A percentile compares a stretch with the other conserved stretches of the same genome.
phyloP scores from a whole-genome alignment of 1,284 basidiomycete species.

The Cryptococcus depauperatus region DNA sequence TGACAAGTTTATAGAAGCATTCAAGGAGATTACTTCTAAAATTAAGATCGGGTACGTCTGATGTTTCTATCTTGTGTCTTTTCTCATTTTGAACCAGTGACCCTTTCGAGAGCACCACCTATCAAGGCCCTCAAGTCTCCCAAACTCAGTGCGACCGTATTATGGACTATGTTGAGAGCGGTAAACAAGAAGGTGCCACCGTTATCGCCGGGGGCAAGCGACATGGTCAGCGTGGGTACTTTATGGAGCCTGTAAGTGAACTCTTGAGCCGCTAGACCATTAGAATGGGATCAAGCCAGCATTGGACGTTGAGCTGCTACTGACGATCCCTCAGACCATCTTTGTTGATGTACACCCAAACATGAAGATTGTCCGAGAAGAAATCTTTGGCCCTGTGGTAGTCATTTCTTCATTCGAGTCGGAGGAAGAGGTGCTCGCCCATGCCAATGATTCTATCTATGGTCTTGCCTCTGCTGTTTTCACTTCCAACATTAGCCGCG shows the following conservation, averaged over 20 bases:
- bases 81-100: constrained; percentile 42
- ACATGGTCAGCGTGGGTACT: constrained; percentile 35
- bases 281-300: too few species aligned
- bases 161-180: constrained; percentile 78
- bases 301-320: too few species aligned
- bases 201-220: constrained; percentile 64
- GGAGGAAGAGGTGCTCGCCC: constrained; percentile 50
- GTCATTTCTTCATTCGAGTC: constrained; percentile 44
- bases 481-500: constrained; percentile 78
- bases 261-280: too few species aligned
- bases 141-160: constrained; percentile 81
- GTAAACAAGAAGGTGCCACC: constrained; percentile 75
- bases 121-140: constrained; percentile 71
- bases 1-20: constrained; percentile 65
- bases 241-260: constrained; percentile 36
- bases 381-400: constrained; percentile 53
- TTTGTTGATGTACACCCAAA: constrained; percentile 33
- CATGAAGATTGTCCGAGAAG: constrained; percentile 40
- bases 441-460: constrained; percentile 78
- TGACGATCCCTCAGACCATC: constrained; percentile 28
- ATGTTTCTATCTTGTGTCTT: too few species aligned
- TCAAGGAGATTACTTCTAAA: constrained; percentile 48
- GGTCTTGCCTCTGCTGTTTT: constrained; percentile 83
- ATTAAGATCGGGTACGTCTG: constrained; percentile 27
- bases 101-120: constrained; percentile 62